Base-by-base conservation (phyloP, 75 land plant species). In the Isoetes taiwanensis region DNA sequence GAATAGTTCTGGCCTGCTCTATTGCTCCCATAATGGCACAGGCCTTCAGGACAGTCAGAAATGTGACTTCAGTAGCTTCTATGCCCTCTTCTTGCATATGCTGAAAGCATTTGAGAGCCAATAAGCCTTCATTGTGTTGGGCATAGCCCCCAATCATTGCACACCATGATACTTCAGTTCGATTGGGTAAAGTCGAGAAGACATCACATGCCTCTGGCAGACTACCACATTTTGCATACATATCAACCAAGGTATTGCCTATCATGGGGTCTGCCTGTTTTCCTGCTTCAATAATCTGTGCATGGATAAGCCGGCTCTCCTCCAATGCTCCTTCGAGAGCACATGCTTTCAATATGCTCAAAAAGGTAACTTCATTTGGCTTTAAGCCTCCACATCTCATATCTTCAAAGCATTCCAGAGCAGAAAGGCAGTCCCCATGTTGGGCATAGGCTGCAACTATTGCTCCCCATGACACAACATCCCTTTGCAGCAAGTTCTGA, bases 331-430 rank as follows among this genome's bases (percentile, higher is more conserved):
- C n/a, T 1, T 28, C 34, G 52, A 63, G 59, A 24, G 76, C 76
- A 41, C 76, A 73, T 24, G 72, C 80, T 21, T 76, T 69, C 14
- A 78, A 54, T 30, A 78, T 68, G 59, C 74, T 70, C 35, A 74
- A 26, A 69, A 74, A 59, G 26, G 71, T 67, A 10, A 70, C 62
- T 24, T 64, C 31, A 54, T 78, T 71, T 0, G 74, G 77, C 56
- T 56, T 54, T 10, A 70, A 37, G n/a, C n/a, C n/a, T n/a, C n/a
- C n/a, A n/a, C n/a, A n/a, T n/a, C n/a, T 2, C 57, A 56, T 56
- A 4, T 5, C 14, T 5, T 43, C n/a, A 16, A 43, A 43, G 23
- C 3, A 16, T 24, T 43, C n/a, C 6, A 6, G 3, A 6, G 50
- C 5, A 5, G 23, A 43, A 16, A 5, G 6, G 23, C 3, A 43